A percentile compares a stretch with the other conserved stretches of the same genome.
phyloP scores from a whole-genome alignment of 257 asterid genomes.

The Scutellaria baicalensis region DNA sequence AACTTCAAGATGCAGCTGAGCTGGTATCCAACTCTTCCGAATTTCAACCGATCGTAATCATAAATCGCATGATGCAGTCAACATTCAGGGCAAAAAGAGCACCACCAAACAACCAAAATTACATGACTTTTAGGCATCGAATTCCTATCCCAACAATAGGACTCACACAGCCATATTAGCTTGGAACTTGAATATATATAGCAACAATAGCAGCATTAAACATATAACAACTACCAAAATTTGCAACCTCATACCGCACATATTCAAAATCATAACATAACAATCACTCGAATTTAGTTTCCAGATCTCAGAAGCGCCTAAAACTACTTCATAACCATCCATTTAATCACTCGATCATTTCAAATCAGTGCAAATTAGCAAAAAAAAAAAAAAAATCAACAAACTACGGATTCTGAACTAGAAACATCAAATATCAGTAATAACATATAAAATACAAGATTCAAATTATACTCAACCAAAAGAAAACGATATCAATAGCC shows the following conservation, averaged over 20 bases:
- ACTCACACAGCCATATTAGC: no score
- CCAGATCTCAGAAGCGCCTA: slow-evolving; percentile 16
- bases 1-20: not conserved
- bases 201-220: no score
- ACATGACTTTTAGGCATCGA: not conserved
- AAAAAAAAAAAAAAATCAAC: slow-evolving; percentile 2
- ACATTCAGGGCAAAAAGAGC: not conserved
- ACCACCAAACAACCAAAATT: not conserved
- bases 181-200: no score
- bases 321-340: not conserved
- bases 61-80: not conserved
- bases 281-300: not conserved
- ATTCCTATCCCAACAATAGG: no score
- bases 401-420: not conserved
- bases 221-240: not conserved
- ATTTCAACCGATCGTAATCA: not conserved
- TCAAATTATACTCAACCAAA: not conserved
- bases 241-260: not conserved
- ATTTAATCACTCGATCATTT: slow-evolving; percentile 15
- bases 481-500: not conserved
- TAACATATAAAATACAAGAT: not conserved
- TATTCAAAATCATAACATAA: slow-evolving; percentile 2
- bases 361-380: slow-evolving; percentile 7
- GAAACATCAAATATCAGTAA: not conserved
- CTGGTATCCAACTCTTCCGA: not conserved